These are phyloP conservation scores for Penicillium nordicum DNA, from an alignment of 2,329 filamentous ascomycete genomes.

Conservation along the genomic window DNA sequence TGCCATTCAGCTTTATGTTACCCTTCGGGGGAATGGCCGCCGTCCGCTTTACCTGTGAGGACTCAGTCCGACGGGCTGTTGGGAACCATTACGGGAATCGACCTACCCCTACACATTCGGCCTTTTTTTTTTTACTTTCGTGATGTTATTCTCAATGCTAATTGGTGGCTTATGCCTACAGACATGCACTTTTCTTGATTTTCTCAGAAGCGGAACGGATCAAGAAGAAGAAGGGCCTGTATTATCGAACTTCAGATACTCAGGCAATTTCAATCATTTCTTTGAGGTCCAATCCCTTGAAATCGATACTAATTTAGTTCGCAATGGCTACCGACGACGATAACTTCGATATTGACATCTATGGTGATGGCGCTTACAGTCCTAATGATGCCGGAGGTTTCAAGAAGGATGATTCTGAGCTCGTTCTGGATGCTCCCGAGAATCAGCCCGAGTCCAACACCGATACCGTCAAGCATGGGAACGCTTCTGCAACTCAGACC, in stretches of 20 bases:
- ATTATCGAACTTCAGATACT: constrained; percentile 33
- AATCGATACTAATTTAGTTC: constrained; percentile 27
- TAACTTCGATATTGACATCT: constrained; percentile 69
- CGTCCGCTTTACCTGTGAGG: constrained; percentile 2
- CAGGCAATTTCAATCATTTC: constrained; percentile 35
- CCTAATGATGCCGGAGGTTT: constrained; percentile 47
- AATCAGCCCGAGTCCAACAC: constrained; percentile 24
- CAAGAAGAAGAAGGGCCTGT: constrained; percentile 33
- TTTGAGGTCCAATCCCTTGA: constrained; percentile 22
- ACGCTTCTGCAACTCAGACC: constrained; percentile 1
- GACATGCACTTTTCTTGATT: constrained; percentile 45
- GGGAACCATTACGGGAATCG: not conserved
- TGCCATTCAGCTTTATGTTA: constrained; percentile 8
- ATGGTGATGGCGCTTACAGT: constrained; percentile 57
- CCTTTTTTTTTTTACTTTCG: not conserved
- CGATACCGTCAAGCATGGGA: constrained; percentile 16
- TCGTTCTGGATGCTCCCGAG: constrained; percentile 40
- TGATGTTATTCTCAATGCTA: constrained; percentile 34
- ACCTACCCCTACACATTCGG: not conserved
- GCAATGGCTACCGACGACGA: constrained; percentile 59
- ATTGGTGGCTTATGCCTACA: constrained; percentile 37
- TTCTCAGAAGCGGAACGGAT: constrained; percentile 26
- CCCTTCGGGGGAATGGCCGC: constrained; percentile 11
- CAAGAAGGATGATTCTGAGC: constrained; percentile 41
- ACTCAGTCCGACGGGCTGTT: not conserved